A percentile compares a stretch with the other conserved stretches of the same genome.
These are phyloP conservation scores for Coelastrella sp. DNA, from an alignment of 139 green algal species.

Conservation along the genomic window DNA sequence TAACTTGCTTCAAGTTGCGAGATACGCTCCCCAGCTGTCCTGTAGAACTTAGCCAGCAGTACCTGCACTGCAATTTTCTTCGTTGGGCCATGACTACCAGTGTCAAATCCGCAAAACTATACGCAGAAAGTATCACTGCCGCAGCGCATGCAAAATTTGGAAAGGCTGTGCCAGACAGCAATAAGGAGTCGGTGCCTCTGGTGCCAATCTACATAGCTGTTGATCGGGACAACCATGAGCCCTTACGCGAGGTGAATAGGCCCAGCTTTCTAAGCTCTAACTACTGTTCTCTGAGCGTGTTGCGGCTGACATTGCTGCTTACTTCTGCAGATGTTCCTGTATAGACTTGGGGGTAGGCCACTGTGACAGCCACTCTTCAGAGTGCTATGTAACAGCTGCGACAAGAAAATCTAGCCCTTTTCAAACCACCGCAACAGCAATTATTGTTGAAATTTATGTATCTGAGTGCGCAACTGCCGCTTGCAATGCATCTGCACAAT, in stretches of 20 bases:
- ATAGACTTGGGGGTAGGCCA: constrained; percentile 3
- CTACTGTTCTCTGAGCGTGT: too few relatives aligned
- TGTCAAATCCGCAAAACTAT: background rate
- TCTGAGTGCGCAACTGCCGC: too few relatives aligned
- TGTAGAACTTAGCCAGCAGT: too few relatives aligned
- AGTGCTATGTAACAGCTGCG: too few relatives aligned
- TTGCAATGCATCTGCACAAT: too few relatives aligned
- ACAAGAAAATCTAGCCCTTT: background rate
- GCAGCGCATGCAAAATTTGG: background rate
- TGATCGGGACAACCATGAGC: constrained; percentile 13
- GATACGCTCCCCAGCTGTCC: too few relatives aligned
- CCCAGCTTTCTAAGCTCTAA: too few relatives aligned
- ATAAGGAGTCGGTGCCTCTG: constrained; percentile 35
- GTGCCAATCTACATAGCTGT: constrained; percentile 41
- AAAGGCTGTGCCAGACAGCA: background rate
- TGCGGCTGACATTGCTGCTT: background rate
- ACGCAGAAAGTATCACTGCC: background rate
- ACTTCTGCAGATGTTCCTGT: constrained; percentile 29
- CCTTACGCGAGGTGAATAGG: constrained; percentile 7
- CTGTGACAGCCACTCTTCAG: background rate
- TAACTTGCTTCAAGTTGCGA: too few relatives aligned
- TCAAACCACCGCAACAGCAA: too few relatives aligned
- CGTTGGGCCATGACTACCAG: background rate
- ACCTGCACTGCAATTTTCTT: too few relatives aligned
- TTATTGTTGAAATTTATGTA: too few relatives aligned